Percentiles rank a stretch among this genome's conserved stretches.
phyloP scores from a whole-genome alignment of 257 asterid genomes.

The Jasminum sambac region DNA sequence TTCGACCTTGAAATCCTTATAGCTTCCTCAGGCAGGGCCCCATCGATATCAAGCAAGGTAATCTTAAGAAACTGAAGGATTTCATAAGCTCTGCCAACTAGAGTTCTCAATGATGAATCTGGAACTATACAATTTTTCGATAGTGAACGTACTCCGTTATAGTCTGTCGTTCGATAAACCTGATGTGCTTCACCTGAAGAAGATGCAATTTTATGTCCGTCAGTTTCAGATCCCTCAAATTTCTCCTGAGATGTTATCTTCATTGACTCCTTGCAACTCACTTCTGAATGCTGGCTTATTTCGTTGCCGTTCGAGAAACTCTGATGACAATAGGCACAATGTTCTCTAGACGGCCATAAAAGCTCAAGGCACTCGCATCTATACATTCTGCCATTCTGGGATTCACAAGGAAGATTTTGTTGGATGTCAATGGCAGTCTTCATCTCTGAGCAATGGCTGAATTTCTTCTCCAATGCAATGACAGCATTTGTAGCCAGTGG shows the following conservation, averaged over 20 bases:
- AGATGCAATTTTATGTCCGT: slow-evolving; percentile 36
- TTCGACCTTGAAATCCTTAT: slow-evolving; percentile 64
- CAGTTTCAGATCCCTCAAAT: slow-evolving; percentile 33
- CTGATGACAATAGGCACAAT: slow-evolving; percentile 73
- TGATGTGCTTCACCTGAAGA: slow-evolving; percentile 34
- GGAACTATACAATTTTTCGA: slow-evolving; percentile 46
- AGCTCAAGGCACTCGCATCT: slow-evolving; percentile 89
- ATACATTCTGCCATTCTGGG: slow-evolving; percentile 40
- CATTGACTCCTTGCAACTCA: slow-evolving; percentile 54
- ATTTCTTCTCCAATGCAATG: slow-evolving; percentile 48
- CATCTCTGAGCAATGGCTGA: slow-evolving; percentile 46
- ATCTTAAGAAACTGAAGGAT: slow-evolving; percentile 65
- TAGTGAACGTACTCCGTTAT: slow-evolving; percentile 37
- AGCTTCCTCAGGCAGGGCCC: slow-evolving; percentile 79
- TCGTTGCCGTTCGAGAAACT: slow-evolving; percentile 58
- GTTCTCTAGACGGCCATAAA: slow-evolving; percentile 65
- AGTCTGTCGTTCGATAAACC: slow-evolving; percentile 39
- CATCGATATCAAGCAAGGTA: slow-evolving; percentile 84
- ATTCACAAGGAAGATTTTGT: slow-evolving; percentile 34
- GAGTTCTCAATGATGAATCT: slow-evolving; percentile 60
- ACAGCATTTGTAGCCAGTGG: slow-evolving; percentile 58
- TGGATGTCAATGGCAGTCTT: slow-evolving; percentile 26
- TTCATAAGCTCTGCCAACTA: slow-evolving; percentile 65
- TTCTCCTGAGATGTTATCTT: slow-evolving; percentile 38
- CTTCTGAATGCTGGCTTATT: slow-evolving; percentile 50